These are phyloP conservation scores for Graphiopsis chlorocephala DNA, from an alignment of 2,329 filamentous ascomycete genomes.

Conservation along the genomic window DNA sequence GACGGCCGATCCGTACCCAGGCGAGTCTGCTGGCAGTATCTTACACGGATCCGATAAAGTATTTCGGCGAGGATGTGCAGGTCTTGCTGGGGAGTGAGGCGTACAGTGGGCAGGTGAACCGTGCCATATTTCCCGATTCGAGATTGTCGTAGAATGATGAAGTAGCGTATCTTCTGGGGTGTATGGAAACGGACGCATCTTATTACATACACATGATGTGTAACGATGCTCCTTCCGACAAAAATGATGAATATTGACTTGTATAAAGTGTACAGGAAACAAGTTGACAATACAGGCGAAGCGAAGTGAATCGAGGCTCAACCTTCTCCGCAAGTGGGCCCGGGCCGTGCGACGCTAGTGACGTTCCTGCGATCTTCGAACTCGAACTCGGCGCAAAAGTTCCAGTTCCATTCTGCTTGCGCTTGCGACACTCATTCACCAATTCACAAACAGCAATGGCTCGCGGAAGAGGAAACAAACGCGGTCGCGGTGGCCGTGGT, in stretches of 20 bases:
- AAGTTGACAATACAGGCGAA: neutral
- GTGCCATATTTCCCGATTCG: neutral
- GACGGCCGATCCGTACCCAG: neutral
- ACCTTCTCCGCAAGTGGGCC: neutral
- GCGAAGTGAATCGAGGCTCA: neutral
- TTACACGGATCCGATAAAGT: neutral
- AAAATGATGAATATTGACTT: neutral
- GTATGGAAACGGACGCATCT: neutral
- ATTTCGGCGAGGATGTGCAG: neutral
- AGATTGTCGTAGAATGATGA: neutral
- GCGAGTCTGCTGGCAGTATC: neutral
- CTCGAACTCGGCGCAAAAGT: constrained; percentile 15
- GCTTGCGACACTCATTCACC: neutral
- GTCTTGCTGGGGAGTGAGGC: neutral
- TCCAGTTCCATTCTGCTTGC: constrained; percentile 8
- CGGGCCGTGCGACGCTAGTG: constrained; percentile 9
- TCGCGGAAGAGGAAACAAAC: constrained; percentile 17
- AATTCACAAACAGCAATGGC: constrained; percentile 6
- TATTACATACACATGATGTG: too few relatives aligned
- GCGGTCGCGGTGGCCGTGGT: constrained; percentile 14
- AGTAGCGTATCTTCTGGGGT: neutral
- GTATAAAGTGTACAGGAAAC: neutral
- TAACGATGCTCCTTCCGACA: neutral
- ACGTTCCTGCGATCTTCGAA: constrained; percentile 1
- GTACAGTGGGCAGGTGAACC: neutral